These are phyloP conservation scores for Anaeramoeba flamelloides DNA, from an alignment of 78 protist species.

Conservation along the genomic window DNA sequence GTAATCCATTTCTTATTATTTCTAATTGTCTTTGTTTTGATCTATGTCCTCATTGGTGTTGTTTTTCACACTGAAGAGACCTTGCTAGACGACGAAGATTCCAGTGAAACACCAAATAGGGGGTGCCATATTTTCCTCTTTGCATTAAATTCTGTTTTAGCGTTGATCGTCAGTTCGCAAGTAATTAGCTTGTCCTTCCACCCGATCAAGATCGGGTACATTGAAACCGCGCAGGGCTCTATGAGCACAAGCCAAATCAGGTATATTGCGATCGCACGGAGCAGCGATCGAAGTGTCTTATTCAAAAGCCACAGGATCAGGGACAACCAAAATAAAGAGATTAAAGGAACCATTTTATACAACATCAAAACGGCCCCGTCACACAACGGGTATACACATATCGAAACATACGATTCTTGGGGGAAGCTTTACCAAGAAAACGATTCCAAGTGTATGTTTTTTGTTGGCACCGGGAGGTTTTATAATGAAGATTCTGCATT, in stretches of 20 bases:
- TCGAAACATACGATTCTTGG: neutral
- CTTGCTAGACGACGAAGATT: neutral
- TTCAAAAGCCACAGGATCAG: neutral
- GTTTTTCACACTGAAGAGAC: neutral
- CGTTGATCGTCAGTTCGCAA: neutral
- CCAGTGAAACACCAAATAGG: neutral
- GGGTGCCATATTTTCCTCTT: neutral
- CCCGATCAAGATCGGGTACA: neutral
- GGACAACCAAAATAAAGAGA: neutral
- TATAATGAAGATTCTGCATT: neutral
- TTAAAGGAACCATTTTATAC: neutral
- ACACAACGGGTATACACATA: neutral
- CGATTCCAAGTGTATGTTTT: neutral
- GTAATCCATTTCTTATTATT: neutral
- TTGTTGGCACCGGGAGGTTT: neutral
- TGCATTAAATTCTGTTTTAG: neutral
- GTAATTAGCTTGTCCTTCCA: neutral
- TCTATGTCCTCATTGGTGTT: neutral
- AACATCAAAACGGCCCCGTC: neutral
- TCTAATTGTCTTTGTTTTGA: neutral
- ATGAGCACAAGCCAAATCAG: neutral
- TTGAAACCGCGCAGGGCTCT: neutral
- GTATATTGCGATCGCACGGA: neutral
- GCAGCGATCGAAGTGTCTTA: neutral
- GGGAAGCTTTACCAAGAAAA: neutral